Evolutionary conservation across 2,329 filamentous ascomycete species (phyloP), one percentile per base, ranked within the genome.

Genomic region (Epichloe baconii): DNA sequence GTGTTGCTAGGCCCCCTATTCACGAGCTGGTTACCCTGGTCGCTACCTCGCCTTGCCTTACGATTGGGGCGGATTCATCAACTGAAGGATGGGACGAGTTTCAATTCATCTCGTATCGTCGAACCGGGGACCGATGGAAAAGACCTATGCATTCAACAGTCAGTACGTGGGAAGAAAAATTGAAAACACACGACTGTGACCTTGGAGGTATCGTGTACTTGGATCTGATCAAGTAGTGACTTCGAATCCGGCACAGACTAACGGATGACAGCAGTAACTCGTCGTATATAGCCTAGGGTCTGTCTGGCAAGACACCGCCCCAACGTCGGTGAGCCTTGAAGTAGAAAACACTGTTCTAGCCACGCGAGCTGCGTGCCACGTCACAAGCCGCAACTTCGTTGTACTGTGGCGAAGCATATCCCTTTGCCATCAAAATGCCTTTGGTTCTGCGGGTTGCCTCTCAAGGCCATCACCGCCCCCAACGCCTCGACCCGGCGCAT

Each of bases 351-450:
- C n/a, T 15, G 55, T 54, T 55, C 56, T 62, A 64, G 64, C 64
- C 61, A 64, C 62, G 62, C 55, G 57, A 57, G 53, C 59, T 52
- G 55, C 69, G 71, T 69, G 71, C 69, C 70, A 73, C 71, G 71
- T 72, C 69, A 69, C 49, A 54, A 54, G 47, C 56, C 48, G 48
- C 50, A 57, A 49, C 41, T 44, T 37, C 21, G 36, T 34, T 56
- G 54, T 54, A 51, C 51, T 64, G 68, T 71, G 69, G 69, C 68
- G 67, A 64, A 70, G 69, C 62, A 60, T n/a, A 17, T 10, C 3
- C 43, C 2, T 47, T 41, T n/a, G 38, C 31, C 31, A 15, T 34
- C 26, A 48, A 43, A 37, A 47, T 48, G 19, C 19, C 56, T 26
- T 51, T 43, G 43, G 15, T 44, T 50, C 31, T 44, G 52, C 42